Evolutionary conservation across 441 rosid species (phyloP).

Genomic region (Eruca vesicaria): DNA sequence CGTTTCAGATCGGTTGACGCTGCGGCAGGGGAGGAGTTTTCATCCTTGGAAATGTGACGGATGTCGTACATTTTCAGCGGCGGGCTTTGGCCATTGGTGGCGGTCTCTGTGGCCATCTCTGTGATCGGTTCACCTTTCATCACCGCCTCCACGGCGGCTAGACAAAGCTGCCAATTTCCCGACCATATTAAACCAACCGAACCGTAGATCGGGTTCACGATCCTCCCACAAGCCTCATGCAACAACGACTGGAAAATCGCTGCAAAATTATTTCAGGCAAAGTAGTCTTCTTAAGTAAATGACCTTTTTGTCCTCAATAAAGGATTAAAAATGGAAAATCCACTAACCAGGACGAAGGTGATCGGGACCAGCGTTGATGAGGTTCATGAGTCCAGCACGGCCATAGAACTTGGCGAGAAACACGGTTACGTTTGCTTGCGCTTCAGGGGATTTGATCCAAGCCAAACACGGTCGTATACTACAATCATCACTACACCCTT

Average conservation of each 20-base stretch:
- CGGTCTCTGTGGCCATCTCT: slow-evolving; percentile 67
- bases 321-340: background rate
- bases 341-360: slow-evolving; percentile 70
- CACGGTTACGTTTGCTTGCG: slow-evolving; percentile 72
- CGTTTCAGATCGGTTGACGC: slow-evolving; percentile 36
- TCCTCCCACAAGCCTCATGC: slow-evolving; percentile 77
- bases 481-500: slow-evolving; percentile 70
- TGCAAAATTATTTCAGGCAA: slow-evolving; percentile 15
- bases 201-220: slow-evolving; percentile 73
- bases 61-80: slow-evolving; percentile 83
- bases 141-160: slow-evolving; percentile 66
- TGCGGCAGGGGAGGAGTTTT: slow-evolving; percentile 36
- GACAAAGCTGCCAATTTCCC: slow-evolving; percentile 75
- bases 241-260: slow-evolving; percentile 68
- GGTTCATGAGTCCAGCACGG: slow-evolving; percentile 79
- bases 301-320: background rate
- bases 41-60: slow-evolving; percentile 77
- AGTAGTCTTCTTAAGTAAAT: background rate
- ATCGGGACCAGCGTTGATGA: slow-evolving; percentile 58
- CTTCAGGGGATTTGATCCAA: slow-evolving; percentile 69
- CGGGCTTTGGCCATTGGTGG: slow-evolving; percentile 65
- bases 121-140: slow-evolving; percentile 61
- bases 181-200: slow-evolving; percentile 37
- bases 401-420: slow-evolving; percentile 80
- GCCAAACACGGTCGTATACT: slow-evolving; percentile 66